Base-by-base conservation (phyloP, 2,329 filamentous ascomycete genomes). In the Colletotrichum cordylinicola region DNA sequence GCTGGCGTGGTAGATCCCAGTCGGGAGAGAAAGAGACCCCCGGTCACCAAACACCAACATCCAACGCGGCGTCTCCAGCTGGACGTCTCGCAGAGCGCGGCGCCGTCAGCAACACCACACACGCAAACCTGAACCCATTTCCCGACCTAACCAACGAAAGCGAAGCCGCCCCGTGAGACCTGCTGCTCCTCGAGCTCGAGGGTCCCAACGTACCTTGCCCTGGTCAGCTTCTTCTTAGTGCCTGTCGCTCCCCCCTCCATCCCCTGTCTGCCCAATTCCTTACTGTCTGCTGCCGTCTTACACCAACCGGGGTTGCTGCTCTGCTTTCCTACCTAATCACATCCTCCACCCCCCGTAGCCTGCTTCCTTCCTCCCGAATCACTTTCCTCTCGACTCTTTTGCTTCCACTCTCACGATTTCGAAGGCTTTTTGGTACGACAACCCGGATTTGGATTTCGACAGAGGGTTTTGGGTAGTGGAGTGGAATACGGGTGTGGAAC, bases 141-240 rank as follows among this genome's bases (percentile, higher is more conserved):
- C 16, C 33, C 35, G 58, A 60, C 70, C 73, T 67, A 60, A 52
- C 70, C 56, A 75, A 75, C 73, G 64, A 62, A 60, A 73, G 35
- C 15, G 52, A 68, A 80, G 55, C 69, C 58, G 43, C 43, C 58
- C 43, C n/a, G 66, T 56, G 39, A 21, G 24, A 37, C 66, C 16
- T 18, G 29, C 18, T 56, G 56, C 16, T 31, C 35, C 21, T 56
- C 15, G 31, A n/a, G 18, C 29, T 43, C 37, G 24, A 21, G 18
- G 21, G 67, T 55, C 33, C 67, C 68, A 56, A 71, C 52, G 24
- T 69, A 27, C 29, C 39, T 37, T 8, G 33, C 67, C 56, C 67
- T 24, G 56, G 55, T 61, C 55, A 13, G 31, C 24, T 43, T 60
- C 12, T 58, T 68, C 35, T n/a, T 29, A 58, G 55, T n/a, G 9